Evolutionary conservation across 768 basidiomycete genomes (phyloP), one percentile per base, ranked within the genome.

Genomic region (Tephrocybe sp.): DNA sequence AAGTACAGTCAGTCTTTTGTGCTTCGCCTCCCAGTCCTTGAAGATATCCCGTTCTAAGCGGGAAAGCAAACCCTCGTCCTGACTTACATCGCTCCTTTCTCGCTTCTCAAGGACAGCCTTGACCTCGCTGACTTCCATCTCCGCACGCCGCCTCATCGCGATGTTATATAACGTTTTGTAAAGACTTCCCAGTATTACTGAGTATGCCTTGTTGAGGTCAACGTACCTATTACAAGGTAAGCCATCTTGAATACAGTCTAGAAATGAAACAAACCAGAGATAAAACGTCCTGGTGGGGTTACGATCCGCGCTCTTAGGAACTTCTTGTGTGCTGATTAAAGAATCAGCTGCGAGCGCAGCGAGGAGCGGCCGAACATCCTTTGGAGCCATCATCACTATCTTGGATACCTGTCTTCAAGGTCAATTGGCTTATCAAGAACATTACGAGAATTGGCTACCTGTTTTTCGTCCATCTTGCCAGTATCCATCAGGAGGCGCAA

Each of bases 111-210:
- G 66, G n/a, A 94, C 82, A 1, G 84, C 83, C 49, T 77, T 80
- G 39, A 90, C 74, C 33, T 74, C 73, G 2, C 79, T 70, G 42
- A 80, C 80, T 50, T 87, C 86, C 51, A 80, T 69, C 63, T 98
- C 94, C 4, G 83, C 78, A 53, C 81, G 77, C 53, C 85, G 77
- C 41, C 93, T 80, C 58, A 77, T 74, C 23, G 82, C 73, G 53
- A 97, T 83, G 64, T 99, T 98, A 64, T 80, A 92, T 46, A 98
- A 63, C 0, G 89, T 91, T 69, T 97, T 95, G 76, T 94, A 94
- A 29, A 94, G 71, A 56, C 81, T 81, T 24, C 79, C 79, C 13
- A 95, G 71, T 18, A 97, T 75, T 10, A 84, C 75, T 18, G 86
- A 82, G 60, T 89, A 91, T 9, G 90, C 88, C 62, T 92, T 89